A percentile compares a stretch with the other conserved stretches of the same genome.
phyloP scores from a whole-genome alignment of 768 basidiomycete genomes.

The Kockovaella imperatae region DNA sequence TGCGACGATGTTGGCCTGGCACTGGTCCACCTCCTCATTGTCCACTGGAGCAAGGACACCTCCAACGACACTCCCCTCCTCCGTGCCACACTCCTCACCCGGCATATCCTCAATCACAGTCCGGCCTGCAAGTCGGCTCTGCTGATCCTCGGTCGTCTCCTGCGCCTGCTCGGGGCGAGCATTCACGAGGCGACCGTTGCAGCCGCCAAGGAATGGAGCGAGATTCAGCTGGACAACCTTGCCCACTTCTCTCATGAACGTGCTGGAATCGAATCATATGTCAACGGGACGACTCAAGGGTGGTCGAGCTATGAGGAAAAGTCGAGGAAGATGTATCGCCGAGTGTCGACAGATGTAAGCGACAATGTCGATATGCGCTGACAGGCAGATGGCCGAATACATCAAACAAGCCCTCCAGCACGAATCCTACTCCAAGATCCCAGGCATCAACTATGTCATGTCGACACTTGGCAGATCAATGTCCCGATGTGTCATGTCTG shows the following conservation, averaged over 20 bases:
- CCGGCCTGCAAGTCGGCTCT: conserved; percentile 22
- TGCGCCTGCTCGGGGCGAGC: conserved; percentile 33
- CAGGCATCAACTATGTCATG: conserved; percentile 14
- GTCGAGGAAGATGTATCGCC: conserved; percentile 19
- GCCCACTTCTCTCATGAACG: conserved; percentile 23
- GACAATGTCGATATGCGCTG: background rate
- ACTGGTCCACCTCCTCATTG: conserved; percentile 8
- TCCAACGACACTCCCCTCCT: conserved; percentile 6
- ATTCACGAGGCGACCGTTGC: background rate
- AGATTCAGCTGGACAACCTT: conserved; percentile 32
- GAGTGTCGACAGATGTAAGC: conserved; percentile 19
- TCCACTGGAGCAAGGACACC: conserved; percentile 2
- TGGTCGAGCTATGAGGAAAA: conserved; percentile 9
- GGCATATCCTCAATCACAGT: conserved; percentile 13
- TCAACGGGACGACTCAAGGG: background rate
- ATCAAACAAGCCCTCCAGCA: conserved; percentile 24
- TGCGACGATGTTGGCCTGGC: conserved; percentile 22
- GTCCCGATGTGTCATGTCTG: conserved; percentile 1
- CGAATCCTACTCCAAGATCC: conserved; percentile 32
- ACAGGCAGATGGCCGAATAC: conserved; percentile 18
- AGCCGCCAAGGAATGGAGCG: conserved; percentile 10
- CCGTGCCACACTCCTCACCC: conserved; percentile 17
- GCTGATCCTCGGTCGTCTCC: conserved; percentile 30
- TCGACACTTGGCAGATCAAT: conserved; percentile 11
- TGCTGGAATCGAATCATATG: conserved; percentile 13